Base-by-base conservation (phyloP, 345 rosid genomes). In the Mallotus nudiflorus region DNA sequence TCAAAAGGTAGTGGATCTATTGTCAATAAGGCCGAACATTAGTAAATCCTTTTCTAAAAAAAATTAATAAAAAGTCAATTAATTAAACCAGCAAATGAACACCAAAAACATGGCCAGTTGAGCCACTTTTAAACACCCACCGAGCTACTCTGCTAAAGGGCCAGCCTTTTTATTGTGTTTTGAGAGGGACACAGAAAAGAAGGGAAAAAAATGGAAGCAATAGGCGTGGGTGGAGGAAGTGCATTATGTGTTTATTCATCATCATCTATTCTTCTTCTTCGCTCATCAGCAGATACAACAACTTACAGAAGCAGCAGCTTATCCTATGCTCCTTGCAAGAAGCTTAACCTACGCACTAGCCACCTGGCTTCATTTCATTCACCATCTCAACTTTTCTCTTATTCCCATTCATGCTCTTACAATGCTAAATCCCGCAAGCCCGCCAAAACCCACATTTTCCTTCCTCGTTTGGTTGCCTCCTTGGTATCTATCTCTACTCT, bases 391-490 rank as follows among this genome's bases (percentile, higher is more conserved):
- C 83, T 82, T 53, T 93, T 86, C 85, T 66, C 81, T 0, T 85
- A 73, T 54, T 75, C 79, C 69, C 75, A 80, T 20, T 63, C 81
- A 14, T 76, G 71, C 74, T 84, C 68, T 67, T 70, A 61, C 66
- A 20, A 2, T n/a, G 7, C 77, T 66, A 75, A 69, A 68, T 22
- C 69, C 54, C 84, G 85, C 63, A 78, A 64, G 74, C 75, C 87
- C 66, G 50, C 77, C 75, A 76, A 80, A 14, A 56, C 84, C 4
- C 88, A 86, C 61, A 85, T 88, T 80, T 95, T 90, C 82, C 92
- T 90, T 73, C 95, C 97, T 39, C 93, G 80, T 75, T 78, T 89
- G 79, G 93, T 95, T 68, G 97, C 99, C 71, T 78, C 96, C 54
- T 19, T 87, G 93, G 97, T 94, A 75, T 53, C 29, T 57, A 44